Base-by-base conservation (phyloP, 225 moss, liverwort and hornwort genomes). In the Asterella californica region DNA sequence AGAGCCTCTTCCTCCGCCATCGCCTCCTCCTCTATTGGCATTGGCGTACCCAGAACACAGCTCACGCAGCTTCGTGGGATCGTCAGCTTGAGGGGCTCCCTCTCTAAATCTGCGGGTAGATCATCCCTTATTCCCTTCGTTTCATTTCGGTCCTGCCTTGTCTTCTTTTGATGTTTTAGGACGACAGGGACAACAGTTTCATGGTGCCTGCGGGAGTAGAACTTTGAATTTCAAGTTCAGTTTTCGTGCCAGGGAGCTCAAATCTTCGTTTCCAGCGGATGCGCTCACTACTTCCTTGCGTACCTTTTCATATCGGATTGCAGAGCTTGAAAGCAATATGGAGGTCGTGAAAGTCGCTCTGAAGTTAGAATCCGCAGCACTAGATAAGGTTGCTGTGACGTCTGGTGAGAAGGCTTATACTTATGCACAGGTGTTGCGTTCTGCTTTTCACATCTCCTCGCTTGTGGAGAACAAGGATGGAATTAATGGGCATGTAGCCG, bases 291-390 rank as follows among this genome's bases (percentile, higher is more conserved):
- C 57, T 76, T 2, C 34, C 37, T 6, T 54, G 36, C 25, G 30
- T 59, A 64, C 45, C 48, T 62, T 1, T 15, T 33, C 52, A 38
- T 70, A 21, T 50, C 34, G 36, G 29, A 68, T 52, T 68, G 79
- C 69, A 79, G 79, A 79, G 7, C 25, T 24, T 15, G 68, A 70
- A 25, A 50, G 34, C 33, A 76, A 42, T 19, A 85, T 86, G 88
- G 88, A 88, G 74, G 86, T 88, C 17, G 81, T 88, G 64, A 88
- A 88, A 74, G 82, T 77, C 17, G 77, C 53, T 17, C 49, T 83
- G 83, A 79, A 79, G 53, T 60, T 88, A 50, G 79, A 81, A 24
- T 81, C 75, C 14, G 81, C 83, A 54, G 81, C 57, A 18, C 54
- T 85, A 27, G 78, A 85, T 27, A 88, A 81, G 62, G 69, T 84